Percentiles rank a stretch among this genome's conserved stretches.
phyloP scores from a whole-genome alignment of 2,329 filamentous ascomycete genomes.

The Xylariaceae sp. region DNA sequence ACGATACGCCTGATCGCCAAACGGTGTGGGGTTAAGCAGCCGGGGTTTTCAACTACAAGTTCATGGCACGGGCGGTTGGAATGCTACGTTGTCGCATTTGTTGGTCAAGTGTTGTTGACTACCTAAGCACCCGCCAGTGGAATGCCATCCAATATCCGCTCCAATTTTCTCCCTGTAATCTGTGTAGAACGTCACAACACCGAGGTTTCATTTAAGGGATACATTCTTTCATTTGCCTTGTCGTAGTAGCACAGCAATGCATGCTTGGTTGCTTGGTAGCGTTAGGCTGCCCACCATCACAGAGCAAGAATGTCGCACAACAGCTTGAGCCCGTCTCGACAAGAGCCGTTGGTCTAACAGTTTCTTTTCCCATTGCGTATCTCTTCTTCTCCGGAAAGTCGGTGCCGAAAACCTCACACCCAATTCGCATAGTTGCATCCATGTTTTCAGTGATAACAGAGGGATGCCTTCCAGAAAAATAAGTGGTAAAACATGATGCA shows the following conservation, averaged over 20 bases:
- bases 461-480: no score
- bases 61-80: not conserved
- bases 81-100: not conserved
- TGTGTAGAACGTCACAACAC: slow-evolving; percentile 14
- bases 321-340: slow-evolving; percentile 25
- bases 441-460: no score
- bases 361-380: no score
- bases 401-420: no score
- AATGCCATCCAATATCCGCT: slow-evolving; percentile 22
- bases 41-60: not conserved
- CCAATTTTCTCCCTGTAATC: slow-evolving; percentile 17
- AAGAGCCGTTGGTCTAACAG: slow-evolving; percentile 22
- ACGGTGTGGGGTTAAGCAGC: no score
- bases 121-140: slow-evolving; percentile 3
- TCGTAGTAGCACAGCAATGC: slow-evolving; percentile 10
- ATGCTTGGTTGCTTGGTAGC: slow-evolving; percentile 1
- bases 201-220: slow-evolving; percentile 5
- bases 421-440: no score
- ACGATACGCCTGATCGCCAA: no score
- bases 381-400: no score
- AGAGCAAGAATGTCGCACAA: slow-evolving; percentile 19
- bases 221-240: slow-evolving; percentile 5
- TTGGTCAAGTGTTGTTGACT: slow-evolving; percentile 4
- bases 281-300: slow-evolving; percentile 17
- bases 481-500: no score